These are phyloP conservation scores for Bertia moriformis DNA, from an alignment of 2,329 filamentous ascomycete species.

Conservation along the genomic window DNA sequence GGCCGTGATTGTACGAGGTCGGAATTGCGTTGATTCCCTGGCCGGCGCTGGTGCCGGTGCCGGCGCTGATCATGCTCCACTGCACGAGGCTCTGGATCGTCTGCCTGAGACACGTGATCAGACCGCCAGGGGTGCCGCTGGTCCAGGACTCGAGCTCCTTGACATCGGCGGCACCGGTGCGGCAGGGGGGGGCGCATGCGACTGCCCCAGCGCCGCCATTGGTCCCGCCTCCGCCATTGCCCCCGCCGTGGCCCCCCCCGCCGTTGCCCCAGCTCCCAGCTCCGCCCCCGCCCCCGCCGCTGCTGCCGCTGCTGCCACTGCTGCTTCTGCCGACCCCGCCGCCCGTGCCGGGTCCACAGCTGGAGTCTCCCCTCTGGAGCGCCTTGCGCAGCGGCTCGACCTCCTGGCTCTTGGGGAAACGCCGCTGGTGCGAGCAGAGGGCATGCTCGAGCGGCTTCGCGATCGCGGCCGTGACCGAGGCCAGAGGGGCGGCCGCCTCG, in stretches of 20 bases:
- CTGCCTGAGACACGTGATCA: conserved; percentile 41
- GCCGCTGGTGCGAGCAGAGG: conserved; percentile 50
- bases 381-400: conserved; percentile 55
- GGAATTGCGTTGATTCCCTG: no score
- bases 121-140: conserved; percentile 34
- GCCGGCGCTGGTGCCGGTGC: conserved; percentile 33
- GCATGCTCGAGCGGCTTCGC: conserved; percentile 55
- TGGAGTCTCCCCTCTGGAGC: conserved; percentile 43
- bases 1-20: conserved; percentile 58
- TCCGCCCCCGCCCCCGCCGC: no score
- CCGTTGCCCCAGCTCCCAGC: no score
- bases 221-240: no score
- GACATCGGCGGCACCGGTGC: conserved; percentile 46
- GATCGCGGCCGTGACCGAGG: conserved; percentile 56
- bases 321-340: no score
- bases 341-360: no score
- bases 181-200: no score
- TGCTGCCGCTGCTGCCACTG: no score
- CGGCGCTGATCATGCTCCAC: conserved; percentile 50
- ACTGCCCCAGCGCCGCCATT: no score
- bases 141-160: conserved; percentile 59
- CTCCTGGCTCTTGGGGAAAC: conserved; percentile 52
- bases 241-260: no score
- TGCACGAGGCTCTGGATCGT: conserved; percentile 48
- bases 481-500: conserved; percentile 58